These are phyloP conservation scores for Nymphaea thermarum DNA, from an alignment of 164 flowering plant genomes.

Conservation along the genomic window DNA sequence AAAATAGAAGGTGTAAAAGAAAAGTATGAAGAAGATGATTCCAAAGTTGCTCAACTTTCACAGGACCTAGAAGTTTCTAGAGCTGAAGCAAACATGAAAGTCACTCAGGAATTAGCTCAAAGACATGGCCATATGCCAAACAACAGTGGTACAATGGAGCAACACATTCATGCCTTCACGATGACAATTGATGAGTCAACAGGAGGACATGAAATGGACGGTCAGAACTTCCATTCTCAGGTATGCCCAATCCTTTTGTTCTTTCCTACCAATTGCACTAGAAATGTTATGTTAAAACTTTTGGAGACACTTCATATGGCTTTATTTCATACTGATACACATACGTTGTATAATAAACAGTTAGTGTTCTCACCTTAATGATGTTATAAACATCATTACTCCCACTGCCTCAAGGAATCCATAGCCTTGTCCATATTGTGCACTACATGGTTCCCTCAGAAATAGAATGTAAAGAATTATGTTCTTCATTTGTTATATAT, in stretches of 20 bases:
- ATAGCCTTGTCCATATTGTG: too few relatives aligned
- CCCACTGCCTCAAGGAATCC: too few relatives aligned
- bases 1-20: constrained; percentile 52
- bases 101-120: constrained; percentile 44
- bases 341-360: too few relatives aligned
- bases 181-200: constrained; percentile 48
- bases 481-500: too few relatives aligned
- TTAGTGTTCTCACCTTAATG: too few relatives aligned
- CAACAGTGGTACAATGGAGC: constrained; percentile 42
- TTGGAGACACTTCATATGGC: too few relatives aligned
- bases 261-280: too few relatives aligned
- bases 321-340: too few relatives aligned
- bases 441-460: too few relatives aligned
- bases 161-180: constrained; percentile 38
- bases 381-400: too few relatives aligned
- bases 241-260: constrained; percentile 13
- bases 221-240: constrained; percentile 52
- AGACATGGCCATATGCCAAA: constrained; percentile 27
- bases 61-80: constrained; percentile 49
- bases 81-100: constrained; percentile 52
- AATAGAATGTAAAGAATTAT: too few relatives aligned
- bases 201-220: constrained; percentile 39
- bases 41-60: constrained; percentile 41
- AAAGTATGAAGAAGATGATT: constrained; percentile 29
- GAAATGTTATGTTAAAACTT: too few relatives aligned